Conservation (phyloP, 2,329 filamentous ascomycete species). For the Ophiostoma piceae region DNA sequence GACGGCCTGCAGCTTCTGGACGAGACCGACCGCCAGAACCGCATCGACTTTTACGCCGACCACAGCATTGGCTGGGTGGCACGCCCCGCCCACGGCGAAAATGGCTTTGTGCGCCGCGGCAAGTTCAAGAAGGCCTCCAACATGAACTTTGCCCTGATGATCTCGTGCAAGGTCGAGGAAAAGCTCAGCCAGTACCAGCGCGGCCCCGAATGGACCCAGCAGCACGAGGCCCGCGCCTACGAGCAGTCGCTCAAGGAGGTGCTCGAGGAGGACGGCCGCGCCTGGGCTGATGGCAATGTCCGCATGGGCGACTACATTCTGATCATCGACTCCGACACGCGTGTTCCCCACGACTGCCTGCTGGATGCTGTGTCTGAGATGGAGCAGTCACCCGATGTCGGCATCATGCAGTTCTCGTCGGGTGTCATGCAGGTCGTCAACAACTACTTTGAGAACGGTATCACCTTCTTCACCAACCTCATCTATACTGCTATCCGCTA, state of each 20-base stretch:
- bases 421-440: conserved; percentile 74
- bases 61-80: conserved; percentile 67
- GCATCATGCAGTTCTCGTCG: conserved; percentile 71
- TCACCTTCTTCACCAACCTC: conserved; percentile 67
- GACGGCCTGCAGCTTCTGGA: conserved; percentile 65
- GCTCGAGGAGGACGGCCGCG: conserved; percentile 61
- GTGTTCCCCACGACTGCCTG: conserved; percentile 70
- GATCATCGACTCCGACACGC: conserved; percentile 73
- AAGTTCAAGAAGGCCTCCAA: conserved; percentile 69
- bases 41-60: conserved; percentile 64
- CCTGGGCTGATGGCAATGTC: conserved; percentile 80
- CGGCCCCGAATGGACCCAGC: conserved; percentile 58
- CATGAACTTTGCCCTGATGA: conserved; percentile 66
- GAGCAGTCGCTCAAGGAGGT: conserved; percentile 60
- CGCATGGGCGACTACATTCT: conserved; percentile 79
- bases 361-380: conserved; percentile 76
- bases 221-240: conserved; percentile 63
- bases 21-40: conserved; percentile 56
- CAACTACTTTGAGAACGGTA: conserved; percentile 66
- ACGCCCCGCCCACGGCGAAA: conserved; percentile 57
- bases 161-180: conserved; percentile 66
- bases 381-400: conserved; percentile 72
- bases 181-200: conserved; percentile 56
- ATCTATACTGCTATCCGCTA: conserved; percentile 73
- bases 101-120: conserved; percentile 57